These are phyloP conservation scores for Komagataella ulmi DNA, from an alignment of 805 yeast species.

Conservation along the genomic window DNA sequence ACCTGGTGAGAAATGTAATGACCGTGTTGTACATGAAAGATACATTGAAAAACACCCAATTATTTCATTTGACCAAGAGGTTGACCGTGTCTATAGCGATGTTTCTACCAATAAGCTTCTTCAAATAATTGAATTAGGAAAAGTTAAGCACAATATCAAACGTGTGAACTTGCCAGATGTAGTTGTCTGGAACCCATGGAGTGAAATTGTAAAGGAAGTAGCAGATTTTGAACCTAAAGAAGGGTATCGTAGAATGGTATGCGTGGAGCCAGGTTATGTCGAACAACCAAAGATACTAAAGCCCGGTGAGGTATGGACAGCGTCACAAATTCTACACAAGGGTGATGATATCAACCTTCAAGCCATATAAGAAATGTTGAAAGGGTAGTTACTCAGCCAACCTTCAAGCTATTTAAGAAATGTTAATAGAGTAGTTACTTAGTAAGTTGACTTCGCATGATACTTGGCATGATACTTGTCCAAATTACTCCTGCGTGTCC, in stretches of 20 bases:
- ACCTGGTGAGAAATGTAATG: conserved; percentile 58
- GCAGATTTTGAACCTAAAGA: conserved; percentile 77
- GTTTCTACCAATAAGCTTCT: conserved; percentile 40
- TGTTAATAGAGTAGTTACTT: not conserved
- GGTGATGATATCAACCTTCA: conserved; percentile 53
- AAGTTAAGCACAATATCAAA: conserved; percentile 46
- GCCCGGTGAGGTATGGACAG: conserved; percentile 72
- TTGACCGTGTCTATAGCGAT: conserved; percentile 71
- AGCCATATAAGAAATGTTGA: conserved; percentile 6
- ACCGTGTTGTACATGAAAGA: conserved; percentile 54
- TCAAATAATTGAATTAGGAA: conserved; percentile 54
- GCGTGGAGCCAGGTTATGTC: conserved; percentile 91
- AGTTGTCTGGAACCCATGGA: conserved; percentile 99
- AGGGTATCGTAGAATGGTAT: conserved; percentile 81
- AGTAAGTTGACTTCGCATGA: not conserved
- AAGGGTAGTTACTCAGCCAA: conserved; percentile 10
- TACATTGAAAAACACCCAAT: conserved; percentile 69
- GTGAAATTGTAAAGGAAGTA: conserved; percentile 68
- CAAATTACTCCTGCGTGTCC: not conserved
- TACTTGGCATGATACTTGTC: not conserved
- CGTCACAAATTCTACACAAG: conserved; percentile 43
- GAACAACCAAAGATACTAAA: conserved; percentile 45
- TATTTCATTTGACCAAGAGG: conserved; percentile 59
- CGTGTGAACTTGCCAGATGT: conserved; percentile 45
- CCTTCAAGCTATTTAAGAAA: conserved; percentile 24